Evolutionary conservation across 768 basidiomycete genomes (phyloP), one percentile per base, ranked within the genome.

Genomic region (Thelephora ganbajun): DNA sequence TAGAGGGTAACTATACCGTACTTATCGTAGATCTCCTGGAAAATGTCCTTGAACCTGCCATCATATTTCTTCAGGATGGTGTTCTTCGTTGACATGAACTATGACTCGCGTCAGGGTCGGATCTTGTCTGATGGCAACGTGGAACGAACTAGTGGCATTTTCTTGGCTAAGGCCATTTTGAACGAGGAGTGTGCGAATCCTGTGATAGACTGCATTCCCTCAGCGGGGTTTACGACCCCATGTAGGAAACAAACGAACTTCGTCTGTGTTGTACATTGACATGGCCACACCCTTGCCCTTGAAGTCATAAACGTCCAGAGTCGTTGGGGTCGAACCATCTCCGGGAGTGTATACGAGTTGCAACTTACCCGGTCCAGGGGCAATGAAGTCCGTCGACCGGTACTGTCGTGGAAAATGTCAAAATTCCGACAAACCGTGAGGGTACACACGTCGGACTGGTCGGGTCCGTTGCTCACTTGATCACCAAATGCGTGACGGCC

Each of bases 21-120:
- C 71, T 69, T 57, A 6, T 94, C 88, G 63, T 90, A 99, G 57
- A 97, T 82, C 58, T 96, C 91, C 64, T 97, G 81, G 81, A 99
- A 96, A 61, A 94, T 92, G 58, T 99, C 96, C 72, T 99, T 99
- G 79, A 98, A 99, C 26, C 93, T 79, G 39, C 96, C 96, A 59
- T 98, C 96, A 63, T 99, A 99, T 61, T 83, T 92, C 71, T 99
- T 94, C 60, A 94, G 60, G 66, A 94, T 93, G 19, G 90, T 94
- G 68, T 94, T 98, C 71, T 99, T 97, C 36, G 94, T 98, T 11
- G 89, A 92, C 86, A 98, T 79, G 74, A 93, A 97, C 79, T 87
- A 50, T 41, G 46, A 13, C 19, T 33, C 46, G 9, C 26, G 20
- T 48, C 7, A 53, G 35, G 3, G n/a, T 20, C 18, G 39, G 39